Evolutionary conservation across 1,284 basidiomycete genomes (phyloP).

Genomic region (Trametes hirsuta): DNA sequence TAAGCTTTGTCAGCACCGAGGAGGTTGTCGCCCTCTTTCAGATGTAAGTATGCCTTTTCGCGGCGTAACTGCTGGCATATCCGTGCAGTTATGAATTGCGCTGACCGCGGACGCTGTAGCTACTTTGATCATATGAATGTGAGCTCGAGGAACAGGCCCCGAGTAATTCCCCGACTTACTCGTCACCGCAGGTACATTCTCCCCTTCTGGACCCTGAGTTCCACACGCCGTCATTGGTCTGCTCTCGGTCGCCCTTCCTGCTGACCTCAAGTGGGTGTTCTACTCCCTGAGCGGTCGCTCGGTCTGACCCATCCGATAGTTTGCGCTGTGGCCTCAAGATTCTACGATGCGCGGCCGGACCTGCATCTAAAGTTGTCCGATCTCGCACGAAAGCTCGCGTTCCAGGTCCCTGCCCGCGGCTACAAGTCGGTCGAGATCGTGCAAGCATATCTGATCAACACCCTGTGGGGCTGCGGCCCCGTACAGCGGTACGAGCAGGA

Average conservation of each 20-base stretch:
- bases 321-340: slow-evolving; percentile 92
- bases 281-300: slow-evolving; percentile 4
- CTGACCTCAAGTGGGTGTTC: slow-evolving; percentile 82
- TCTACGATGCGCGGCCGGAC: slow-evolving; percentile 84
- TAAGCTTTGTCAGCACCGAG: slow-evolving; percentile 81
- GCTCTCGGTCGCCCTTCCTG: slow-evolving; percentile 90
- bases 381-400: slow-evolving; percentile 90
- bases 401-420: slow-evolving; percentile 80
- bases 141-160: slow-evolving; percentile 31
- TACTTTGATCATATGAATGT: slow-evolving; percentile 82
- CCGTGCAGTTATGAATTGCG: slow-evolving; percentile 12
- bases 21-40: slow-evolving; percentile 91
- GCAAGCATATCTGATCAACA: slow-evolving; percentile 85
- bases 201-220: slow-evolving; percentile 82
- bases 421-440: slow-evolving; percentile 98
- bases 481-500: slow-evolving; percentile 96
- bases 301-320: slow-evolving; percentile 49
- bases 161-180: slow-evolving; percentile 19
- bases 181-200: slow-evolving; percentile 59
- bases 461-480: slow-evolving; percentile 88
- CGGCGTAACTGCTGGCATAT: slow-evolving; percentile 1
- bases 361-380: slow-evolving; percentile 82
- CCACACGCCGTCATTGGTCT: slow-evolving; percentile 91
- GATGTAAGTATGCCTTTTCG: slow-evolving; percentile 57
- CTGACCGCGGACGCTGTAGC: slow-evolving; percentile 41